These are phyloP conservation scores for Leishmania braziliensis DNA, from an alignment of 208 protist species.

Conservation along the genomic window DNA sequence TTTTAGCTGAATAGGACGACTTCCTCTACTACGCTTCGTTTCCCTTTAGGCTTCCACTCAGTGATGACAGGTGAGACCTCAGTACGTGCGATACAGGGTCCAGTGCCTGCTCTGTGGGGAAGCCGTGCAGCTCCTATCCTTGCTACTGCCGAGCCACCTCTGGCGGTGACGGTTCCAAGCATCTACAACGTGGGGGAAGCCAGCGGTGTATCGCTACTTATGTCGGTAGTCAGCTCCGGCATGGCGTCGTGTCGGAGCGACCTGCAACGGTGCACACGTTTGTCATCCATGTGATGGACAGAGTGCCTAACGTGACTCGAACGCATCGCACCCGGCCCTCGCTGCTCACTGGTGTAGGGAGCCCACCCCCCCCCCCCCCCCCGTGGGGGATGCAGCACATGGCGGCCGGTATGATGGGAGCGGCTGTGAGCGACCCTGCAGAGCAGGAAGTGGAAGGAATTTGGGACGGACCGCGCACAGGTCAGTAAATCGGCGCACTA, in stretches of 20 bases:
- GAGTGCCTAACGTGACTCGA: background rate
- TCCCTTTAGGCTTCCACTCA: background rate
- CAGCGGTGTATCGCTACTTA: background rate
- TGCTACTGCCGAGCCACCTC: background rate
- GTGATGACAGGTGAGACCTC: background rate
- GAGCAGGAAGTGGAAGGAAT: background rate
- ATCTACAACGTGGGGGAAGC: background rate
- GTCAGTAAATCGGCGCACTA: background rate
- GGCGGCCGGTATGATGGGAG: background rate
- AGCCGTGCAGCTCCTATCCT: background rate
- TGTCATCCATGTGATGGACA: background rate
- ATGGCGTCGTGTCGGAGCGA: background rate
- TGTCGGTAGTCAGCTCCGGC: background rate
- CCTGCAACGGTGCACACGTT: background rate
- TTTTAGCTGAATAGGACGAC: background rate
- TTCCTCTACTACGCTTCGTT: background rate
- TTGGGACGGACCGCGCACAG: background rate
- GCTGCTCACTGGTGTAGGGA: background rate
- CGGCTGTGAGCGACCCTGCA: background rate
- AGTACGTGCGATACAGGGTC: background rate
- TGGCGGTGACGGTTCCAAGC: background rate
- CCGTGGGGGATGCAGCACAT: background rate
- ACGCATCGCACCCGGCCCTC: background rate
- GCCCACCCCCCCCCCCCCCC: too few relatives aligned
- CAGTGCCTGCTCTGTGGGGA: background rate